Percentiles rank a stretch among this genome's conserved stretches.
These are phyloP conservation scores for Dactylellina leptospora DNA, from an alignment of 2,329 filamentous ascomycete genomes.

Conservation along the genomic window DNA sequence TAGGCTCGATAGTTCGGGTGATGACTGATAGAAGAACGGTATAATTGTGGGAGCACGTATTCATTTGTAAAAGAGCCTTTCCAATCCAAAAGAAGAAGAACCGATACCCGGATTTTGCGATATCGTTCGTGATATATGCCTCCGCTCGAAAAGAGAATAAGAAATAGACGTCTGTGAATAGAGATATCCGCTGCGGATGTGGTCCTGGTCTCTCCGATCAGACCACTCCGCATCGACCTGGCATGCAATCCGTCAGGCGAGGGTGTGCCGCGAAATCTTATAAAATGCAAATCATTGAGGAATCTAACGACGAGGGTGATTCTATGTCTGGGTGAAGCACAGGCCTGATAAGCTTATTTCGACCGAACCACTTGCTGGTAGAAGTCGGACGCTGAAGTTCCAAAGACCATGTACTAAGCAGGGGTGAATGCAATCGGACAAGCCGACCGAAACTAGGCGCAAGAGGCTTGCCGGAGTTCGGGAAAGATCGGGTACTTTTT, in stretches of 20 bases:
- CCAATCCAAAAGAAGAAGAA: constrained; percentile 12
- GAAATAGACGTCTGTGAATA: too few species aligned
- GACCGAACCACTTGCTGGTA: background rate
- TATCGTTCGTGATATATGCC: background rate
- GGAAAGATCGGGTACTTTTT: constrained; percentile 54
- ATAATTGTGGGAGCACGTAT: constrained; percentile 61
- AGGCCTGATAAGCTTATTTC: constrained; percentile 10
- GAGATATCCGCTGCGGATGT: too few species aligned
- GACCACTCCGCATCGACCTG: too few species aligned
- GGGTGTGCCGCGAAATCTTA: constrained; percentile 5
- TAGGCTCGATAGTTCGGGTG: constrained; percentile 88
- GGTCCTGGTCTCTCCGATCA: too few species aligned
- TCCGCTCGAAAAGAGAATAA: too few species aligned
- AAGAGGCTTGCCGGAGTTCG: constrained; percentile 32
- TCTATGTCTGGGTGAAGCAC: background rate
- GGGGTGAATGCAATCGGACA: constrained; percentile 8
- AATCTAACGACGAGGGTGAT: background rate
- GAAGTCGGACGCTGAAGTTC: too few species aligned
- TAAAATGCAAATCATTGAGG: background rate
- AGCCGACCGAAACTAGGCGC: constrained; percentile 38
- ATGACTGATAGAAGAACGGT: constrained; percentile 97
- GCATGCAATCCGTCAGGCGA: constrained; percentile 6
- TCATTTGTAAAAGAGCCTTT: background rate
- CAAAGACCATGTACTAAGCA: too few species aligned
- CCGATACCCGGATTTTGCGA: constrained; percentile 20